Evolutionary conservation across 495 filamentous ascomycete species (phyloP).

Genomic region (Xylona heveae): DNA sequence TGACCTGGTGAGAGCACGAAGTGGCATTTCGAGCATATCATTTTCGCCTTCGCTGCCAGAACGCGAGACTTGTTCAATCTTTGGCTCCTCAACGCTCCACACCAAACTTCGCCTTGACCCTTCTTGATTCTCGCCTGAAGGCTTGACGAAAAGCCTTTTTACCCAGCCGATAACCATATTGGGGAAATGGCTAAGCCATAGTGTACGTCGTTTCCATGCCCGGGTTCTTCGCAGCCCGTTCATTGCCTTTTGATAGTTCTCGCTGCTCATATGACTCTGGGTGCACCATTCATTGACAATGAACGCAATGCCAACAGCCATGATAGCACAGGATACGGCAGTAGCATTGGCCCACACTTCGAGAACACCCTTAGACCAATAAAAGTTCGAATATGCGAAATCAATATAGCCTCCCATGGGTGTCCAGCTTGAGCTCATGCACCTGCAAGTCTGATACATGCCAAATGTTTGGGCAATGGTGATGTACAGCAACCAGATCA

Average conservation of each 20-base stretch:
- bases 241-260: slow-evolving; percentile 5
- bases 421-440: slow-evolving; percentile 11
- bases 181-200: background rate
- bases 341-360: slow-evolving; percentile 17
- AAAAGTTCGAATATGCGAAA: slow-evolving; percentile 4
- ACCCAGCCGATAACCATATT: background rate
- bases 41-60: too few relatives aligned
- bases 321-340: slow-evolving; percentile 10
- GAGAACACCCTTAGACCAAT: slow-evolving; percentile 1
- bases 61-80: too few relatives aligned
- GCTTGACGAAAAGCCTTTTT: background rate
- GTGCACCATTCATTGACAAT: slow-evolving; percentile 16
- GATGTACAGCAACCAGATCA: slow-evolving; percentile 15
- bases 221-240: slow-evolving; percentile 1
- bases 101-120: too few relatives aligned
- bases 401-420: slow-evolving; percentile 13
- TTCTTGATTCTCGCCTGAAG: too few relatives aligned
- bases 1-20: too few relatives aligned
- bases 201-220: background rate
- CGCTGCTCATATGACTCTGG: slow-evolving; percentile 13
- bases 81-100: too few relatives aligned
- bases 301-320: slow-evolving; percentile 15
- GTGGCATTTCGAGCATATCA: too few relatives aligned
- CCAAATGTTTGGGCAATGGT: slow-evolving; percentile 16
- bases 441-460: slow-evolving; percentile 13